Percentiles rank a stretch among this genome's conserved stretches.
phyloP scores from a whole-genome alignment of 2,329 filamentous ascomycete genomes.

The Colletotrichum sp. region DNA sequence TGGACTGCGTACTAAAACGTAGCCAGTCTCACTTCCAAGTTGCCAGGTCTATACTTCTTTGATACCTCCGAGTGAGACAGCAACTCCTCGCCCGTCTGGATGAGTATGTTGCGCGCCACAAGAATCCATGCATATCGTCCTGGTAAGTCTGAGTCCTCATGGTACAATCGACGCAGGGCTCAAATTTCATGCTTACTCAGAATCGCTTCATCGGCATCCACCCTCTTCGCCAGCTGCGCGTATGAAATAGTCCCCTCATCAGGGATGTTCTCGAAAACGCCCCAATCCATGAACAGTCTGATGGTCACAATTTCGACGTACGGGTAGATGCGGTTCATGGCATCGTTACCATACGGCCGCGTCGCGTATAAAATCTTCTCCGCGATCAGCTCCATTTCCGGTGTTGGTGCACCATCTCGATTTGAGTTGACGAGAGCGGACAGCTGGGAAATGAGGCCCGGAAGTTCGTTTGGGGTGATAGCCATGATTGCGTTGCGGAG shows the following conservation, averaged over 20 bases:
- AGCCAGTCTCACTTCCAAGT: constrained; percentile 6
- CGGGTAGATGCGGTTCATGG: neutral
- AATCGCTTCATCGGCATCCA: constrained; percentile 29
- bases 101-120: too few species aligned
- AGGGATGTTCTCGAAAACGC: constrained; percentile 36
- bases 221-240: constrained; percentile 29
- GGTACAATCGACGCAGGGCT: too few species aligned
- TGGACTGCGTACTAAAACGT: neutral
- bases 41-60: neutral
- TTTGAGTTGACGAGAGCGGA: neutral
- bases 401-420: neutral
- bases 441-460: neutral
- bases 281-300: constrained; percentile 34
- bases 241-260: constrained; percentile 29
- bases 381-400: neutral
- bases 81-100: constrained; percentile 17
- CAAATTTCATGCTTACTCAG: constrained; percentile 8
- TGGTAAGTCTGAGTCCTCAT: too few species aligned
- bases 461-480: neutral
- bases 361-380: neutral
- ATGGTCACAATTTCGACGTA: neutral
- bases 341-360: neutral
- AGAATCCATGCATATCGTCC: constrained; percentile 15
- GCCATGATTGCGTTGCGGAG: neutral
- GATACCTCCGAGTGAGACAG: constrained; percentile 28